Base-by-base conservation (phyloP, 2,329 filamentous ascomycete genomes). In the Pyrenochaeta sp. region DNA sequence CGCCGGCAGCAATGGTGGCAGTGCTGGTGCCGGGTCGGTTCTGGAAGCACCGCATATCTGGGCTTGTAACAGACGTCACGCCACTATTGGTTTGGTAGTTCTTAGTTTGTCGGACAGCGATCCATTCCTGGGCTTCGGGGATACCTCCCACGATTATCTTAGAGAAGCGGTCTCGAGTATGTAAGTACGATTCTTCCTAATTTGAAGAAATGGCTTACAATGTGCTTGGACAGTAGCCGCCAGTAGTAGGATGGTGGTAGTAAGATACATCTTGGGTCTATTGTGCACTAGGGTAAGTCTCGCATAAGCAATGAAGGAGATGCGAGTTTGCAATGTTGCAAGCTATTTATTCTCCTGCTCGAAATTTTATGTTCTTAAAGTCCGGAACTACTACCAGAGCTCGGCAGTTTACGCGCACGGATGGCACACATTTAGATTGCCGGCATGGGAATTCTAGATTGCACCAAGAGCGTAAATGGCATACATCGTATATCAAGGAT, bases 11-110 rank as follows among this genome's bases (percentile, higher is more conserved):
- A 6, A 83, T 77, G 43, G 73, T 79, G 58, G 79, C 78, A 1
- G 78, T 81, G 48, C 75, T 70, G 0, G 77, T 77, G 2, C 79
- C 80, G 43, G 78, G 75, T 22, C 54, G 54, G 49, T 75, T 78
- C 66, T 84, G 79, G 70, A 83, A 85, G 77, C 83, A 85, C n/a
- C 81, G 81, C 74, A 85, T 82, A 56, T 80, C 78, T 1, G 77
- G 64, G 39, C 80, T 82, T 47, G 68, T 77, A 30, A 85, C 82
- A 58, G 82, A 77, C 3, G 81, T 81, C 36, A 85, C 82, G 58
- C 81, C 81, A 1, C 78, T 79, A 62, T 84, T 84, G 69, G 72
- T 77, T 68, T 85, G 81, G 69, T 77, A 84, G 72, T 84, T 84
- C 47, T 80, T 77, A 9, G 82, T 83, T 64, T 80, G 80, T 25